Evolutionary conservation across 225 moss, liverwort and hornwort species (phyloP).

Genomic region (Marchantia polymorpha): DNA sequence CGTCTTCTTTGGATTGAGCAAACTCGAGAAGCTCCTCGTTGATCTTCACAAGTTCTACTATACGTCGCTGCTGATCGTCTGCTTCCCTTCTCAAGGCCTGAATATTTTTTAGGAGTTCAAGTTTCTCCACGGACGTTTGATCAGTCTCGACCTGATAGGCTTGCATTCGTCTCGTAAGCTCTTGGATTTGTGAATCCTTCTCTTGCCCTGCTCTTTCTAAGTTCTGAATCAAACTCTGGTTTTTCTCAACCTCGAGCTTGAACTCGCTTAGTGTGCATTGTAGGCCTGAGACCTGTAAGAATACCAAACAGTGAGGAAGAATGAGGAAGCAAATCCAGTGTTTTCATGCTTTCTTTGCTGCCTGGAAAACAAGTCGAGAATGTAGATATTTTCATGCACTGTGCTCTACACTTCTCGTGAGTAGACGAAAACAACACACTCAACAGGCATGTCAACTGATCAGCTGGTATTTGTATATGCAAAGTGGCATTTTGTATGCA

Average conservation of each 20-base stretch:
- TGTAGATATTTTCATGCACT: background rate
- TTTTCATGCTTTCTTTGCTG: background rate
- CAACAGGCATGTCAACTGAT: background rate
- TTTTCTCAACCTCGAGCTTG: conserved; percentile 32
- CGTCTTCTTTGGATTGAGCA: conserved; percentile 44
- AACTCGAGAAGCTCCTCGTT: conserved; percentile 49
- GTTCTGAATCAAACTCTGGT: conserved; percentile 15
- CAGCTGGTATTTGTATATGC: background rate
- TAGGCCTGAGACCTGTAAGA: conserved; percentile 28
- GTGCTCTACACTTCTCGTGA: background rate
- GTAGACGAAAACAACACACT: background rate
- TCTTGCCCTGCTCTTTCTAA: conserved; percentile 34
- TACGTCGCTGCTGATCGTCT: conserved; percentile 28
- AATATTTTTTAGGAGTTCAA: conserved; percentile 31
- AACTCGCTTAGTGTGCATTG: conserved; percentile 22
- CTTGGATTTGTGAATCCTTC: conserved; percentile 31
- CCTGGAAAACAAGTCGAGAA: background rate
- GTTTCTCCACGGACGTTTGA: conserved; percentile 27
- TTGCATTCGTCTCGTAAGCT: conserved; percentile 22
- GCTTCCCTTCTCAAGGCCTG: conserved; percentile 32
- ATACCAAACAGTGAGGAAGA: background rate
- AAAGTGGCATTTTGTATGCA: background rate
- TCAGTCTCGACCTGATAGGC: conserved; percentile 19
- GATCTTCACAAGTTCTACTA: conserved; percentile 44
- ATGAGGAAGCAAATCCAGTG: background rate